These are phyloP conservation scores for Clavariopsis aquatica DNA, from an alignment of 495 filamentous ascomycete species.

Conservation along the genomic window DNA sequence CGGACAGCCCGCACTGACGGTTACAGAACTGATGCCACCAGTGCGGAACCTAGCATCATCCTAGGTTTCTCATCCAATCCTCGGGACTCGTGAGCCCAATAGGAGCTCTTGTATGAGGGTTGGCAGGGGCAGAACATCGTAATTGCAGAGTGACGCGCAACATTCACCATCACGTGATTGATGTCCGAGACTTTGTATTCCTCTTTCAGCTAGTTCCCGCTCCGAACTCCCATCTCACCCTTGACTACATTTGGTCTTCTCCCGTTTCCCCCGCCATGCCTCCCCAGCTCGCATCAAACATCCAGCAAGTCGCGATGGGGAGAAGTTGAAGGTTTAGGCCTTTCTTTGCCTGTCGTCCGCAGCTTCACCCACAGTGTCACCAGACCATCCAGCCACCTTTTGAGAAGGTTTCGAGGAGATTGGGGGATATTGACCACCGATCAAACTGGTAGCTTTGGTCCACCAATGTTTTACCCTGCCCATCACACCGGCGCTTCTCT, in stretches of 20 bases:
- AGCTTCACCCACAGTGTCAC: neutral
- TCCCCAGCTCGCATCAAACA: neutral
- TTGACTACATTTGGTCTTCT: neutral
- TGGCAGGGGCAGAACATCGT: neutral
- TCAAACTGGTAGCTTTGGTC: no score
- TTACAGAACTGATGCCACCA: constrained; percentile 4
- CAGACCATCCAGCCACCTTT: neutral
- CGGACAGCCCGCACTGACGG: constrained; percentile 4
- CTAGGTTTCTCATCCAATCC: neutral
- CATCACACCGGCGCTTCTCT: neutral
- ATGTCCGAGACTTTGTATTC: neutral
- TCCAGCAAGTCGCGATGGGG: neutral
- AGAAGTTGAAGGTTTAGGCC: neutral
- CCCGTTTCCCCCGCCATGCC: neutral
- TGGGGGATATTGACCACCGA: neutral
- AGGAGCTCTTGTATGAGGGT: neutral
- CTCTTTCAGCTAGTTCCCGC: neutral
- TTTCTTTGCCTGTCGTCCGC: neutral
- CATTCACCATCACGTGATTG: constrained; percentile 1
- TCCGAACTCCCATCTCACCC: neutral
- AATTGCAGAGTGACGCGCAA: neutral
- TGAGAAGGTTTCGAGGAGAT: neutral
- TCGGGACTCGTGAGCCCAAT: neutral
- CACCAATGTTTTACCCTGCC: neutral
- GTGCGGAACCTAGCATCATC: constrained; percentile 2